Evolutionary conservation across 1,284 basidiomycete species (phyloP).

Genomic region (Trametes polyzona): DNA sequence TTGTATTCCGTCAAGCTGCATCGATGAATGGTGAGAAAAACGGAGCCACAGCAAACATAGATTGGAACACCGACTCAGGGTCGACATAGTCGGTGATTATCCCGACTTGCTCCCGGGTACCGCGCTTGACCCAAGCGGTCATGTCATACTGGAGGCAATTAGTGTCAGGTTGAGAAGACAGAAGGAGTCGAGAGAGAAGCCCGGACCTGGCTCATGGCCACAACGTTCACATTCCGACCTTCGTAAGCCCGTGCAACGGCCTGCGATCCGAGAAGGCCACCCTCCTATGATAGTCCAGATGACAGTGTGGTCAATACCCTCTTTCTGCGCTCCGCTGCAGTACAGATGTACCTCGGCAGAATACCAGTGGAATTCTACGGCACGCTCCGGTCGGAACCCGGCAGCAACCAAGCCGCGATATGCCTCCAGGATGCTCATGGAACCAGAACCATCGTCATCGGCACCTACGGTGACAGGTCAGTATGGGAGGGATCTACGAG

Average conservation of each 20-base stretch:
- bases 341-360: constrained; percentile 73
- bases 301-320: constrained; percentile 6
- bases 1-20: constrained; percentile 80
- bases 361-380: constrained; percentile 97
- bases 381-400: constrained; percentile 75
- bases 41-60: not conserved
- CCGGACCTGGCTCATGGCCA: constrained; percentile 87
- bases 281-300: constrained; percentile 59
- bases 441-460: constrained; percentile 93
- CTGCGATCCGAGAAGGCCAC: constrained; percentile 93
- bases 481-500: constrained; percentile 1
- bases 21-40: constrained; percentile 16
- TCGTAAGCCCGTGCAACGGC: constrained; percentile 87
- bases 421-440: constrained; percentile 89
- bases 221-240: constrained; percentile 62
- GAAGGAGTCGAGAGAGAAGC: constrained; percentile 22
- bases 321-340: constrained; percentile 13
- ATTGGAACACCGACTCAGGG: constrained; percentile 45
- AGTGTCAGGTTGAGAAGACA: constrained; percentile 20
- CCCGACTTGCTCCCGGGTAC: constrained; percentile 86
- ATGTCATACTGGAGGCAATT: constrained; percentile 77
- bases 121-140: constrained; percentile 95
- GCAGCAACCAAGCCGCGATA: constrained; percentile 84
- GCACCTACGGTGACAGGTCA: constrained; percentile 43
- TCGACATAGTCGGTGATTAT: constrained; percentile 91